Evolutionary conservation across 2,329 filamentous ascomycete species (phyloP), one percentile per base, ranked within the genome.

Genomic region (Phymatotrichopsis omnivora): DNA sequence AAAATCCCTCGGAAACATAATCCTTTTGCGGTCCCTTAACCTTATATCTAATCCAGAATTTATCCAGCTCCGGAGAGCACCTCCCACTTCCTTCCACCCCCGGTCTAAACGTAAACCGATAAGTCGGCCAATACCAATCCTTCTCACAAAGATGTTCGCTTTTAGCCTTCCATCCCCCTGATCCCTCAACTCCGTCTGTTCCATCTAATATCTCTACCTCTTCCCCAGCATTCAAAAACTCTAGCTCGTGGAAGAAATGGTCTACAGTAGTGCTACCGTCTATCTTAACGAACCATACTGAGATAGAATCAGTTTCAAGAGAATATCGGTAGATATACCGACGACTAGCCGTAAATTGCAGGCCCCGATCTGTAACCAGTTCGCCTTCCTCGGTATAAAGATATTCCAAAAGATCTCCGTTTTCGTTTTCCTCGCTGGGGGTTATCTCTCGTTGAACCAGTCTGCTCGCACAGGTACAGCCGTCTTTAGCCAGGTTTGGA

Each of bases 21-120:
- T 64, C 63, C 53, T 67, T 67, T 54, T 57, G 57, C 27, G 64
- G 64, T 27, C 64, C 65, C 34, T 57, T 57, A 3, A 66, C 64
- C 52, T 63, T 60, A 49, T 66, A 66, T 38, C 52, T 41, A 3
- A 65, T 60, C 41, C 60, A 59, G 60, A 64, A 66, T 57, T 58
- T 60, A 29, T 45, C 31, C 27, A 58, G 4, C 31, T 45, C 45
- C 10, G 24, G 23, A 12, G 11, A 12, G 20, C 14, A 42, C 38
- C n/a, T 47, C 28, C 14, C 11, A 7, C n/a, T 29, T 27, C 23
- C 36, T 16, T 5, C 23, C 49, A 14, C 42, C 37, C 1, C 23
- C 24, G 6, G n/a, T 39, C 31, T 42, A 33, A 56, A 56, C 8
- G 41, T 34, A 39, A 56, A 56, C 23, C 45, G 25, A 33, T 56